Conservation (phyloP, 2,329 filamentous ascomycete genomes). For the Seiridium unicorne region DNA sequence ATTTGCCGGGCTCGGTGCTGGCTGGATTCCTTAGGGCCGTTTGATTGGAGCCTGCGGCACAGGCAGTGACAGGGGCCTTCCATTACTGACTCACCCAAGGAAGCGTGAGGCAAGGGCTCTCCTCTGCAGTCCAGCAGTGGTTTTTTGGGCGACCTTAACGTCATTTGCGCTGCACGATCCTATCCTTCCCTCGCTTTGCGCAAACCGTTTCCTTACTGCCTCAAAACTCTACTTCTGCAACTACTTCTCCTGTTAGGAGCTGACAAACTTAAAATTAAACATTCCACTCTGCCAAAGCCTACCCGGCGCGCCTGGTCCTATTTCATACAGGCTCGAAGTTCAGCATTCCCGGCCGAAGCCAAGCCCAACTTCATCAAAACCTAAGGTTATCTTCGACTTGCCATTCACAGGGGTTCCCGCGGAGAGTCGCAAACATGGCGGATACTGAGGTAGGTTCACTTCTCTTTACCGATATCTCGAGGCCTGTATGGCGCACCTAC, state of each 20-base stretch:
- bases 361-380: neutral
- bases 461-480: neutral
- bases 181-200: too few species aligned
- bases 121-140: too few species aligned
- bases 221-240: neutral
- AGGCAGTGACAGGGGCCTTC: too few species aligned
- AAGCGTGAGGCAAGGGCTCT: too few species aligned
- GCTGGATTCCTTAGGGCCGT: neutral
- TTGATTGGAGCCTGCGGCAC: too few species aligned
- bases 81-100: too few species aligned
- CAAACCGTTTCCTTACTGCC: too few species aligned
- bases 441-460: constrained; percentile 3
- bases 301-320: too few species aligned
- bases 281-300: too few species aligned
- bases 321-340: too few species aligned
- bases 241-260: neutral
- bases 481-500: neutral
- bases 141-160: neutral
- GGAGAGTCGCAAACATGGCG: constrained; percentile 2
- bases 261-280: too few species aligned
- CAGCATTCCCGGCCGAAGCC: too few species aligned
- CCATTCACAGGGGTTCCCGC: neutral
- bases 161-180: neutral
- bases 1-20: neutral
- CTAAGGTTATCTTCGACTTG: neutral